Conservation (phyloP, 257 asterid genomes). For the Mitragyna speciosa region DNA sequence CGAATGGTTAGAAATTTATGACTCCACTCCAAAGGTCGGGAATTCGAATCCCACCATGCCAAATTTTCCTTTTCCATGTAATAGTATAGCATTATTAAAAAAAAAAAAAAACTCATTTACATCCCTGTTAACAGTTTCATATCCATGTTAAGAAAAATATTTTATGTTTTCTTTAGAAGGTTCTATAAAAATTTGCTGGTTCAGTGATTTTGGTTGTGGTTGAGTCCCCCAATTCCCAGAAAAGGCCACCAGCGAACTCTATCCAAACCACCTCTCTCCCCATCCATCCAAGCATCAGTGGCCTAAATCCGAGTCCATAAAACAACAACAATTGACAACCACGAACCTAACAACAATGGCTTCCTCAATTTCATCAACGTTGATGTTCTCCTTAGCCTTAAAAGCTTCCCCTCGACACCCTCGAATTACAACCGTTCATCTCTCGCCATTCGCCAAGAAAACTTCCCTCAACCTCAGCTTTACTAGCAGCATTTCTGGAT, state of each 20-base stretch:
- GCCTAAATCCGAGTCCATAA: too few relatives aligned
- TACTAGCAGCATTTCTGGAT: conserved; percentile 44
- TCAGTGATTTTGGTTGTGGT: too few relatives aligned
- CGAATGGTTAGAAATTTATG: too few relatives aligned
- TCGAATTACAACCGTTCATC: conserved; percentile 28
- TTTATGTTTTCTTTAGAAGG: not conserved
- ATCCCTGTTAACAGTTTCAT: not conserved
- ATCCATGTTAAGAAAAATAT: not conserved
- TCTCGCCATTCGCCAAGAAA: conserved; percentile 41
- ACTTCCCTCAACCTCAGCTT: conserved; percentile 51
- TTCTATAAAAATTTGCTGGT: not conserved
- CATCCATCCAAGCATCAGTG: too few relatives aligned
- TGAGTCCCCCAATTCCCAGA: conserved; percentile 3
- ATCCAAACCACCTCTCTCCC: conserved; percentile 18
- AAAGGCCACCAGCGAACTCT: not conserved
- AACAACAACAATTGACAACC: too few relatives aligned
- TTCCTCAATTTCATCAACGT: conserved; percentile 19
- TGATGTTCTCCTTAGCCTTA: conserved; percentile 16
- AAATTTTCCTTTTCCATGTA: too few relatives aligned
- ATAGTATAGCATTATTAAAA: too few relatives aligned
- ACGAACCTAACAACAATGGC: conserved; percentile 25
- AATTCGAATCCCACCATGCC: too few relatives aligned
- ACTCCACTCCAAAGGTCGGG: too few relatives aligned
- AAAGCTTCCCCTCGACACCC: conserved; percentile 24
- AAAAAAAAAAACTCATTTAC: too few relatives aligned